Evolutionary conservation across 352 stramenopile genomes (phyloP).

Genomic region (Globisporangium carolinianum): DNA sequence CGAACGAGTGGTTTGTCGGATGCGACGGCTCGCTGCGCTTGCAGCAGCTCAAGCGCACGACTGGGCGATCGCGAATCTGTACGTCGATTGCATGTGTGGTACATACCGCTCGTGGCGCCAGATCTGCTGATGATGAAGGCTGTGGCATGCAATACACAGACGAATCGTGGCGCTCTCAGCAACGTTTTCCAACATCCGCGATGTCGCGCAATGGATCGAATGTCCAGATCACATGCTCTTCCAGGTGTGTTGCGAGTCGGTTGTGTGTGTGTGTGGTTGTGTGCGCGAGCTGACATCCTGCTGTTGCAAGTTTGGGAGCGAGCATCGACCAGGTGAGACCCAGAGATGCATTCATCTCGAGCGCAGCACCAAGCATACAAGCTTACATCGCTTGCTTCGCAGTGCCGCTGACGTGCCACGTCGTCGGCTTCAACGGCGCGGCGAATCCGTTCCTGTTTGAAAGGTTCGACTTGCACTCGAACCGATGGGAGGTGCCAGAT

Average conservation of each 20-base stretch:
- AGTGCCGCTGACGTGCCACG: conserved; percentile 25
- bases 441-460: conserved; percentile 31
- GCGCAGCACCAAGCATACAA: no score
- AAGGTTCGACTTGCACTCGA: conserved; percentile 8
- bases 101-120: neutral
- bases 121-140: neutral
- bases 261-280: neutral
- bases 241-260: conserved; percentile 6
- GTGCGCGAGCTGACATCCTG: neutral
- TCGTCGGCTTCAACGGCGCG: conserved; percentile 20
- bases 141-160: conserved; percentile 6
- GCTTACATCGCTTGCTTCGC: neutral
- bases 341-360: no score
- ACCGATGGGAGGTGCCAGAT: neutral
- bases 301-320: conserved; percentile 25
- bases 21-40: conserved; percentile 23
- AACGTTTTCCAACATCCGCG: conserved; percentile 27
- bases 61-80: conserved; percentile 20
- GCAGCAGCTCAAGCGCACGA: conserved; percentile 6
- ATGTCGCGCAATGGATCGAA: conserved; percentile 24
- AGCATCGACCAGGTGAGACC: conserved; percentile 29
- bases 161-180: conserved; percentile 30
- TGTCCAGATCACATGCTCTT: conserved; percentile 20
- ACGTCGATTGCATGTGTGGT: conserved; percentile 1
- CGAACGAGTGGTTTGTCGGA: conserved; percentile 28